These are phyloP conservation scores for Spongiforma sp. DNA, from an alignment of 1,284 basidiomycete species.

Conservation along the genomic window DNA sequence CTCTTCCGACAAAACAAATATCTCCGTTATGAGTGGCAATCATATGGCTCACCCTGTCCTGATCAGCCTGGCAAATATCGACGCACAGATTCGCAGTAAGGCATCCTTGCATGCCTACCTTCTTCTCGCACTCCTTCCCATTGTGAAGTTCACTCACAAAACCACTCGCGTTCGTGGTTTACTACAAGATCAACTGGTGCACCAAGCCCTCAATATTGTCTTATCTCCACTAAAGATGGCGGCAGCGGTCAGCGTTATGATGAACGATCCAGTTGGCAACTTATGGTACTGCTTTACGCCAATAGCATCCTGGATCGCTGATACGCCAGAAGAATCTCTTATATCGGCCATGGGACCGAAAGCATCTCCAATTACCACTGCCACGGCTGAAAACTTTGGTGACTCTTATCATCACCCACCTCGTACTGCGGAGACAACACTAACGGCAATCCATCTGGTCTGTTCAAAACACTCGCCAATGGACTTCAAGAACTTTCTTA, in stretches of 20 bases:
- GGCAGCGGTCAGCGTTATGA: neutral
- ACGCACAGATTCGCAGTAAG: too few relatives aligned
- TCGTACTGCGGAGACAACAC: neutral
- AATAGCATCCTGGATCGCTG: neutral
- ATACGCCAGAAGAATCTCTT: neutral
- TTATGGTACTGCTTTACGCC: neutral
- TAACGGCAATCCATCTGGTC: neutral
- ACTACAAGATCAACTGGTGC: neutral
- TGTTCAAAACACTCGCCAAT: neutral
- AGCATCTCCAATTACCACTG: neutral
- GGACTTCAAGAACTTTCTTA: neutral
- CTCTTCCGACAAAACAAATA: too few relatives aligned
- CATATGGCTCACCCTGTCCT: too few relatives aligned
- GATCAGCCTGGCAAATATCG: too few relatives aligned
- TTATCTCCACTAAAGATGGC: neutral
- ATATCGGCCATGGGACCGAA: neutral
- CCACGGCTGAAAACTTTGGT: neutral
- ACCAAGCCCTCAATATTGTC: neutral
- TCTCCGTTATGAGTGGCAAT: too few relatives aligned
- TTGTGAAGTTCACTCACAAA: too few relatives aligned
- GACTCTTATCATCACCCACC: neutral
- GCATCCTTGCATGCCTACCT: too few relatives aligned
- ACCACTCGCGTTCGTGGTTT: neutral
- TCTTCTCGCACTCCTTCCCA: too few relatives aligned
- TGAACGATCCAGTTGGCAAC: neutral